These are phyloP conservation scores for Paramyrothecium sp. DNA, from an alignment of 2,329 filamentous ascomycete species.

Conservation along the genomic window DNA sequence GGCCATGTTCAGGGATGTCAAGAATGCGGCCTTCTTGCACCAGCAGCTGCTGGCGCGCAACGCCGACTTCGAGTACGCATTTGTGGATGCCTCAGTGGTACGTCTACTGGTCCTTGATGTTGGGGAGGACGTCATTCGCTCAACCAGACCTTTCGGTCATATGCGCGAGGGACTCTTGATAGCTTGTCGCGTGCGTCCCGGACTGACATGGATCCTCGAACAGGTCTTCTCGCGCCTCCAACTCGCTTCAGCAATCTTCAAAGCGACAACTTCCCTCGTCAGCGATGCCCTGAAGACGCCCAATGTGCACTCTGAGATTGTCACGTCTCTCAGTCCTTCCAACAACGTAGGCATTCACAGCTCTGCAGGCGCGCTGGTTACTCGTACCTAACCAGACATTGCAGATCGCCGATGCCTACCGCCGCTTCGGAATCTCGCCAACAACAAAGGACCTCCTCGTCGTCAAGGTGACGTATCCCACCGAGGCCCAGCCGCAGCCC, in stretches of 20 bases:
- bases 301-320: conserved; percentile 87
- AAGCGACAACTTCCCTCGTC: conserved; percentile 67
- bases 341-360: conserved; percentile 63
- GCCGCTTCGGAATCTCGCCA: conserved; percentile 78
- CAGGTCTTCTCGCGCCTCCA: conserved; percentile 72
- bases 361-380: no score
- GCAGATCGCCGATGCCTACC: conserved; percentile 91
- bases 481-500: conserved; percentile 38
- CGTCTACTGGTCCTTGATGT: conserved; percentile 18
- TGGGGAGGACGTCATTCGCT: background rate
- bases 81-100: conserved; percentile 83
- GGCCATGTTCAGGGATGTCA: conserved; percentile 71
- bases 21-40: conserved; percentile 76
- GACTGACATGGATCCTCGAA: conserved; percentile 6
- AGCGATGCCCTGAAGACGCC: conserved; percentile 68
- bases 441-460: conserved; percentile 71
- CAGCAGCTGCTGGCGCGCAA: conserved; percentile 85
- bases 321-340: conserved; percentile 75
- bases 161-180: no score
- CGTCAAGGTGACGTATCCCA: conserved; percentile 69
- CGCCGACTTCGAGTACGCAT: conserved; percentile 84
- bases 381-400: no score
- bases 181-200: background rate
- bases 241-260: conserved; percentile 72
- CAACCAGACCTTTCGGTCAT: no score